These are phyloP conservation scores for Trypanosomatidae sp. DNA, from an alignment of 208 protist species.

Conservation along the genomic window DNA sequence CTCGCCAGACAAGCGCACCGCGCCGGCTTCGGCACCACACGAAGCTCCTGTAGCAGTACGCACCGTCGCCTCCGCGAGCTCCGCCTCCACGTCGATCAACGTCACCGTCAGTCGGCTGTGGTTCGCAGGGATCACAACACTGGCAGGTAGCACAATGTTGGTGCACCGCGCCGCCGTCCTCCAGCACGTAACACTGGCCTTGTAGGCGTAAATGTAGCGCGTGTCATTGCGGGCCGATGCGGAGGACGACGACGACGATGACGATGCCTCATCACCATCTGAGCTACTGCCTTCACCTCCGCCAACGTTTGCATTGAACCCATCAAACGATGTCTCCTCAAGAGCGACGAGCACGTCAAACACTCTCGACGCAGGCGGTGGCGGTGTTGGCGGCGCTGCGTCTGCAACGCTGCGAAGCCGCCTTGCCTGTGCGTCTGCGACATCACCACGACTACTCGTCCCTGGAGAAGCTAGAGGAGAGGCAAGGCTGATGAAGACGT, in stretches of 20 bases:
- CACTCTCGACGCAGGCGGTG: too few relatives aligned
- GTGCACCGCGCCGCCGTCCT: constrained; percentile 38
- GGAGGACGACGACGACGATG: too few relatives aligned
- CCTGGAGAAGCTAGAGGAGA: constrained; percentile 53
- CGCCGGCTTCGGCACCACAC: neutral
- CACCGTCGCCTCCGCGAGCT: constrained; percentile 47
- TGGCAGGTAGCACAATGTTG: constrained; percentile 59
- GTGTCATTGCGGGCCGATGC: constrained; percentile 1
- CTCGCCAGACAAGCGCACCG: too few relatives aligned
- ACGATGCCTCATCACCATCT: too few relatives aligned
- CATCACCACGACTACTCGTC: too few relatives aligned
- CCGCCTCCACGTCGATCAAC: constrained; percentile 51
- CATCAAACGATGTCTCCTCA: constrained; percentile 38
- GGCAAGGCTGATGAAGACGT: constrained; percentile 59
- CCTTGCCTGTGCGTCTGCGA: too few relatives aligned
- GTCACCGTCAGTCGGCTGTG: constrained; percentile 55
- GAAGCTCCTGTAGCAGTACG: neutral
- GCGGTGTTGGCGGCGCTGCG: too few relatives aligned
- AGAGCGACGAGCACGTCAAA: constrained; percentile 52
- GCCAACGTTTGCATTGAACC: too few relatives aligned
- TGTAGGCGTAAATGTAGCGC: constrained; percentile 38
- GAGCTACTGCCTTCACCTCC: too few relatives aligned
- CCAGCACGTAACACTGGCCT: constrained; percentile 51
- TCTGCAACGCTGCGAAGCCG: too few relatives aligned
- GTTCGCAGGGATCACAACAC: constrained; percentile 39